phyloP scores from a whole-genome alignment of 805 yeast species.

The Pichia occidentalis region DNA sequence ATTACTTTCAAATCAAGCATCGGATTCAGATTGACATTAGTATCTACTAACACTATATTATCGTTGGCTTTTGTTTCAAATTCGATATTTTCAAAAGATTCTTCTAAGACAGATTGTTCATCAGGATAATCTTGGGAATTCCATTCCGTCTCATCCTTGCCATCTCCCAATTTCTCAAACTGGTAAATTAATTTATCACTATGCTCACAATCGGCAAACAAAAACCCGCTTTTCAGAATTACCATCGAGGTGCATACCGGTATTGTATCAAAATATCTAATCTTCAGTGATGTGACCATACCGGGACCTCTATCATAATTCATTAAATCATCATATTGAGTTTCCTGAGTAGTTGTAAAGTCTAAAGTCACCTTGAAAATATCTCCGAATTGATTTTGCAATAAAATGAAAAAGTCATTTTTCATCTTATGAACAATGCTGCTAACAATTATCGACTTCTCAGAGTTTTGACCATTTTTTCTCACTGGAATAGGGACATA shows the following conservation, averaged over 20 bases:
- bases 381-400: constrained; percentile 72
- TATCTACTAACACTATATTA: constrained; percentile 55
- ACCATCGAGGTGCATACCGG: constrained; percentile 49
- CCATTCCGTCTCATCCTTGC: constrained; percentile 31
- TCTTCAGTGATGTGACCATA: constrained; percentile 35
- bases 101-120: constrained; percentile 26
- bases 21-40: constrained; percentile 47
- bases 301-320: constrained; percentile 19
- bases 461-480: constrained; percentile 1
- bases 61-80: constrained; percentile 36
- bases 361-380: constrained; percentile 58
- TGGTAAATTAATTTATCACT: constrained; percentile 69
- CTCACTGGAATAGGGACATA: constrained; percentile 54
- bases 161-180: constrained; percentile 68
- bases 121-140: constrained; percentile 31
- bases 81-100: constrained; percentile 15
- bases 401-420: constrained; percentile 53
- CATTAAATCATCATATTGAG: constrained; percentile 21
- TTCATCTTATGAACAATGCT: constrained; percentile 65
- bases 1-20: constrained; percentile 36
- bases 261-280: constrained; percentile 72
- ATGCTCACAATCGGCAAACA: constrained; percentile 58
- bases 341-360: constrained; percentile 35
- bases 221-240: constrained; percentile 68
- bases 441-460: constrained; percentile 36